phyloP scores from a whole-genome alignment of 1,284 basidiomycete genomes.

The Ceratorhiza oryzae-sativae region DNA sequence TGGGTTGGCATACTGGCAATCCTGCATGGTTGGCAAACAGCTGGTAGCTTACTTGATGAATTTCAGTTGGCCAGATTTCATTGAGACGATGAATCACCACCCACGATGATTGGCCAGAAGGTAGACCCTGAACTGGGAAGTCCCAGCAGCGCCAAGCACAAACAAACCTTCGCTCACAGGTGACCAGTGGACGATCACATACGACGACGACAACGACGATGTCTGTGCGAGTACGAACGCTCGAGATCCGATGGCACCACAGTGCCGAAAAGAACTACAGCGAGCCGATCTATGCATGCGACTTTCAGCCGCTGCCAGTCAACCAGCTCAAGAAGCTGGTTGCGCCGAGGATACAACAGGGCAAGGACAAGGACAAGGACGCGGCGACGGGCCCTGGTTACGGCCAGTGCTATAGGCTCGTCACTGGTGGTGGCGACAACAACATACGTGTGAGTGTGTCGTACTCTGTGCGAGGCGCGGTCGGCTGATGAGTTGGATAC shows the following conservation, averaged over 20 bases:
- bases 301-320: constrained; percentile 79
- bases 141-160: too few species aligned
- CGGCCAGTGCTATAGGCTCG: constrained; percentile 75
- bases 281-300: constrained; percentile 92
- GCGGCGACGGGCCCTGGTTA: constrained; percentile 1
- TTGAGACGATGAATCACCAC: not conserved
- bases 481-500: constrained; percentile 11
- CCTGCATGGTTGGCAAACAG: too few species aligned
- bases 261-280: constrained; percentile 49
- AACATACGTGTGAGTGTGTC: constrained; percentile 81
- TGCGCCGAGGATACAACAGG: constrained; percentile 58
- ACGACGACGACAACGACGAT: not conserved
- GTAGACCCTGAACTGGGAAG: constrained; percentile 18
- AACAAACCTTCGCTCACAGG: constrained; percentile 7
- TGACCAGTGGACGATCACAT: constrained; percentile 17
- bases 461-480: not conserved
- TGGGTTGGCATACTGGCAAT: too few species aligned
- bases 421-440: constrained; percentile 96
- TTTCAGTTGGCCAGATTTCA: not conserved
- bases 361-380: constrained; percentile 65
- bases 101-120: constrained; percentile 8
- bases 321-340: constrained; percentile 55
- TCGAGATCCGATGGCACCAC: constrained; percentile 95
- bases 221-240: constrained; percentile 76
- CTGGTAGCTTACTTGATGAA: too few species aligned